Evolutionary conservation across 805 yeast genomes (phyloP), one percentile per base, ranked within the genome.

Genomic region (Teunomyces kruisii): DNA sequence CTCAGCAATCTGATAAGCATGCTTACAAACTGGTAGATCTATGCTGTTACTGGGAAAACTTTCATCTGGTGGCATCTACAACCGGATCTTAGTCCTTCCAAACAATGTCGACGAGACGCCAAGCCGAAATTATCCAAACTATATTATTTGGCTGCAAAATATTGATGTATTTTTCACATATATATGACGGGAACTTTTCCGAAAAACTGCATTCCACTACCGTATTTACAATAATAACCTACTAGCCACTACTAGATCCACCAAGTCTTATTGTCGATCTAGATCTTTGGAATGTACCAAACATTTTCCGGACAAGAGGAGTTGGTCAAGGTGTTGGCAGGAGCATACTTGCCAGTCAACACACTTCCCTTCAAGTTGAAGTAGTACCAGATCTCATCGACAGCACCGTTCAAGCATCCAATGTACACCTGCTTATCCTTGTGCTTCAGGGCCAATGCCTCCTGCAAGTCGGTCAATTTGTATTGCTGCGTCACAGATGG

Each of bases 321-420:
- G 16, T 72, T 65, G 29, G 77, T 58, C 46, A 81, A 56, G 1
- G 86, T 61, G 43, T 86, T 88, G 39, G 86, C 80, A 16, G 54
- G 52, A 42, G 54, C 48, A 48, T 64, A 90, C 27, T 78, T 65
- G 40, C 90, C 92, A 38, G 75, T 70, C 46, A 81, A 70, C 2
- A 89, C 72, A 1, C 92, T 80, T 1, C 97, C 98, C 55, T 76
- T 72, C 42, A 89, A 70, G 49, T 81, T 74, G 70, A 85, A 86
- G 68, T 78, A 88, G 67, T 90, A 91, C 95, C 96, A 91, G 36
- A 84, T 68, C 62, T 84, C 84, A 52, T 76, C 77, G 42, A 84
- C 63, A 52, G 71, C 57, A 48, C 58, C 58, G 55, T 59, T 44
- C 44, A 58, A 48, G 51, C 76, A 71, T 31, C 65, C 65, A 58